phyloP scores from a whole-genome alignment of 495 filamentous ascomycete genomes.

The Viridothelium virens region DNA sequence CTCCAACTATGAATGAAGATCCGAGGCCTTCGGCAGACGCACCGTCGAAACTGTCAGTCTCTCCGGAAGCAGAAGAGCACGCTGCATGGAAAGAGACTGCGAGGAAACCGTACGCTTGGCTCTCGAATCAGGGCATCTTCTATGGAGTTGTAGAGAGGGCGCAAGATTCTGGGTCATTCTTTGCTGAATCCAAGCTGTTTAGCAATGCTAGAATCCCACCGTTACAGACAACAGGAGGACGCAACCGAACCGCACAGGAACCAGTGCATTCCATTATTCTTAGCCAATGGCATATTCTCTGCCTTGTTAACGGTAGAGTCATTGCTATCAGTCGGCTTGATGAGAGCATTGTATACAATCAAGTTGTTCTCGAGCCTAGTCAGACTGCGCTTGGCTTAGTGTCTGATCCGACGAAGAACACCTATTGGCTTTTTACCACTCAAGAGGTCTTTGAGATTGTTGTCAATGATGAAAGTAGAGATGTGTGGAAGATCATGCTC shows the following conservation, averaged over 20 bases:
- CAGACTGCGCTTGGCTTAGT: constrained; percentile 72
- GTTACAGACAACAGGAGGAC: constrained; percentile 54
- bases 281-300: constrained; percentile 88
- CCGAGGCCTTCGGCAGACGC: constrained; percentile 46
- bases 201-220: constrained; percentile 61
- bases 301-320: constrained; percentile 70
- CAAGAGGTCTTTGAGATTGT: constrained; percentile 90
- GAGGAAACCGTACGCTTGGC: constrained; percentile 81
- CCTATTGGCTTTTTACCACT: constrained; percentile 90
- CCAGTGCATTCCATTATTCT: constrained; percentile 71
- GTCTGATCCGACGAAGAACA: constrained; percentile 84
- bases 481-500: constrained; percentile 90
- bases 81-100: constrained; percentile 40
- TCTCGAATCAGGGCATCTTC: constrained; percentile 77
- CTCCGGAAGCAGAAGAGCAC: constrained; percentile 58
- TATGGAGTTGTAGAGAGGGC: constrained; percentile 55
- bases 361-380: constrained; percentile 71
- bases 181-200: constrained; percentile 66
- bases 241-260: constrained; percentile 57
- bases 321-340: constrained; percentile 80
- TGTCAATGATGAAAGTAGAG: constrained; percentile 78
- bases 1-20: constrained; percentile 63
- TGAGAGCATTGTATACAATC: constrained; percentile 74
- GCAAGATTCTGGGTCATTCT: constrained; percentile 21
- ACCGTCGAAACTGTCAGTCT: constrained; percentile 60